Conservation (phyloP, 176 grass and related monocot species). For the Chloris gayana region DNA sequence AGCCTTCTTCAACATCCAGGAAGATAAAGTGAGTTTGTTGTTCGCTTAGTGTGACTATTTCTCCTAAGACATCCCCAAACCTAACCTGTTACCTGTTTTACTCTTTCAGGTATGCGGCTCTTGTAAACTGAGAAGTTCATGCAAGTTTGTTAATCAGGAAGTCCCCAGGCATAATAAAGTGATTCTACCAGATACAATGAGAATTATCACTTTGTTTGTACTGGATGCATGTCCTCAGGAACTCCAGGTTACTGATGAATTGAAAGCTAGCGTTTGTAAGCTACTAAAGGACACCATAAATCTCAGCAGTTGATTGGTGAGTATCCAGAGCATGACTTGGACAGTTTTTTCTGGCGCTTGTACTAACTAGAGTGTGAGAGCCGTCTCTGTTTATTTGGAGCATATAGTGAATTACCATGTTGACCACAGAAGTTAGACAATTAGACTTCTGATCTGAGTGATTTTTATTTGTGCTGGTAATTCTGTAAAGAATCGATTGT, state of each 20-base stretch:
- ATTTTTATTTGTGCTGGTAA: not conserved
- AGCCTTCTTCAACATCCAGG: constrained; percentile 77
- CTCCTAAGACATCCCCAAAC: not conserved
- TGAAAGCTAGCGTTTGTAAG: constrained; percentile 64
- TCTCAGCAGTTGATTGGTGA: constrained; percentile 51
- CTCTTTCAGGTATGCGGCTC: constrained; percentile 55
- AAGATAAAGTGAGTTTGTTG: constrained; percentile 60
- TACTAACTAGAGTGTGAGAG: not conserved
- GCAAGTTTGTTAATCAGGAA: constrained; percentile 65
- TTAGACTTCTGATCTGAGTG: constrained; percentile 3
- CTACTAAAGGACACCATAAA: constrained; percentile 76
- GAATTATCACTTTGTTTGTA: constrained; percentile 63
- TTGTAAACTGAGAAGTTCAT: constrained; percentile 70
- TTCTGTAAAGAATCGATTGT: not conserved
- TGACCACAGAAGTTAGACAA: not conserved
- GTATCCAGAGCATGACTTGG: not conserved
- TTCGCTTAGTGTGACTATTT: not conserved
- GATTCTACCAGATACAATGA: constrained; percentile 64
- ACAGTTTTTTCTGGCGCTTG: constrained; percentile 6
- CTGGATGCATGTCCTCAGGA: constrained; percentile 50
- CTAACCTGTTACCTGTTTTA: constrained; percentile 15
- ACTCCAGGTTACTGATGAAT: constrained; percentile 41
- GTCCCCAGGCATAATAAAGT: constrained; percentile 64
- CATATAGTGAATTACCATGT: not conserved
- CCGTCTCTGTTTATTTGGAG: constrained; percentile 24